Percentiles rank a stretch among this genome's conserved stretches.
Conservation (phyloP, 2,329 filamentous ascomycete genomes). For the Epichloe amarillans region DNA sequence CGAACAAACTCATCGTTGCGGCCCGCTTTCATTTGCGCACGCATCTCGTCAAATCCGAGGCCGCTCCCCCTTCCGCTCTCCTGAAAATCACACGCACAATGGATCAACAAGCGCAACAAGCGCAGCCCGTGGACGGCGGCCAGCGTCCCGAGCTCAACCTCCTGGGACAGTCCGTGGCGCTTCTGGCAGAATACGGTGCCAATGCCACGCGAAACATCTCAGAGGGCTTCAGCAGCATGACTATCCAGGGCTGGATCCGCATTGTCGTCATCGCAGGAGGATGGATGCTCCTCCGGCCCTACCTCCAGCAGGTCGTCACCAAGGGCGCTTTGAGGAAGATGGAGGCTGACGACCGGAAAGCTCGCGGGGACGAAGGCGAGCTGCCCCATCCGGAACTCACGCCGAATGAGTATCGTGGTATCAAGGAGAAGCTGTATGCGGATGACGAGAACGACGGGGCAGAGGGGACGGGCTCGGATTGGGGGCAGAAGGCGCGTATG, state of each 20-base stretch:
- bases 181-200: constrained; percentile 22
- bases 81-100: constrained; percentile 2
- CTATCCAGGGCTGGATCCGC: constrained; percentile 47
- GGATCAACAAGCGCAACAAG: constrained; percentile 13
- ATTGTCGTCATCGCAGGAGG: constrained; percentile 58
- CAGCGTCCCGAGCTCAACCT: constrained; percentile 17
- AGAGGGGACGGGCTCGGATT: constrained; percentile 38
- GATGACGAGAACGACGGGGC: constrained; percentile 34
- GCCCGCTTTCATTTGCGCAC: not conserved
- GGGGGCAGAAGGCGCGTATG: constrained; percentile 58
- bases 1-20: not conserved
- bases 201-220: constrained; percentile 35
- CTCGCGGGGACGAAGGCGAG: constrained; percentile 12
- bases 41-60: not conserved
- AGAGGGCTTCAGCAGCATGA: constrained; percentile 36
- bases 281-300: constrained; percentile 62
- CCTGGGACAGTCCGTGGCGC: constrained; percentile 20
- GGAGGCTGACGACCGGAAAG: constrained; percentile 39
- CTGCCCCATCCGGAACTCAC: constrained; percentile 35
- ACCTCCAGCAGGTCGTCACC: constrained; percentile 54
- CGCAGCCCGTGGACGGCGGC: constrained; percentile 11
- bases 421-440: constrained; percentile 40
- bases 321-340: constrained; percentile 51
- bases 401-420: constrained; percentile 50
- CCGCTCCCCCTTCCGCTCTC: not conserved